Conservation (phyloP, 306 rosid genomes). For the Fragaria nilgerrensis region DNA sequence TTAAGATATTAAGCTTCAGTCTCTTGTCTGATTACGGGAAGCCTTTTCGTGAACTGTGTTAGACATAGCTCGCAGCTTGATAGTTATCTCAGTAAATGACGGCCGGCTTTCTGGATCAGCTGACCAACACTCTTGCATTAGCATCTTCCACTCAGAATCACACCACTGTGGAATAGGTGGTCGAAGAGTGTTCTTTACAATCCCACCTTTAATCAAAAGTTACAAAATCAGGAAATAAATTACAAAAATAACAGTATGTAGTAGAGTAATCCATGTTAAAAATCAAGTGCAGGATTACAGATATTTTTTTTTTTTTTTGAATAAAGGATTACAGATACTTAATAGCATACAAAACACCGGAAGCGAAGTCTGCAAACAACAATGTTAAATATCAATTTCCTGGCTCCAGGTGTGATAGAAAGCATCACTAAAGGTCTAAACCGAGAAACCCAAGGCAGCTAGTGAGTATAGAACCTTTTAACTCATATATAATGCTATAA, state of each 20-base stretch:
- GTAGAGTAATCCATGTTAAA: background rate
- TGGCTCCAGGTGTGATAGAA: no score
- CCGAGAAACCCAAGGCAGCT: background rate
- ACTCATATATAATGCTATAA: background rate
- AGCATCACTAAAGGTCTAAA: background rate
- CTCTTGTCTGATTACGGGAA: conserved; percentile 27
- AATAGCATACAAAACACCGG: background rate
- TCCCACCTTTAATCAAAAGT: conserved; percentile 51
- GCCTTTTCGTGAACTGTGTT: conserved; percentile 41
- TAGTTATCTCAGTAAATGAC: conserved; percentile 61
- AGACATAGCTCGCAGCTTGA: conserved; percentile 57
- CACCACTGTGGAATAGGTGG: conserved; percentile 57
- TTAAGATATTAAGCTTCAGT: conserved; percentile 25
- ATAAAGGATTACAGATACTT: background rate
- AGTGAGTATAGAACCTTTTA: background rate
- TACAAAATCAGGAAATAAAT: conserved; percentile 20
- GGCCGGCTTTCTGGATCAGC: conserved; percentile 61
- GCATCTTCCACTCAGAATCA: conserved; percentile 64
- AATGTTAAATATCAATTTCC: background rate
- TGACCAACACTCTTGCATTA: conserved; percentile 82
- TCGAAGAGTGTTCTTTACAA: conserved; percentile 70
- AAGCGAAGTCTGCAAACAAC: background rate
- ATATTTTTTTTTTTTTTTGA: no score
- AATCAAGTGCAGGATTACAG: background rate
- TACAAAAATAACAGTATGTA: conserved; percentile 15